These are phyloP conservation scores for Alternaria gaisen DNA, from an alignment of 2,329 filamentous ascomycete genomes.

Conservation along the genomic window DNA sequence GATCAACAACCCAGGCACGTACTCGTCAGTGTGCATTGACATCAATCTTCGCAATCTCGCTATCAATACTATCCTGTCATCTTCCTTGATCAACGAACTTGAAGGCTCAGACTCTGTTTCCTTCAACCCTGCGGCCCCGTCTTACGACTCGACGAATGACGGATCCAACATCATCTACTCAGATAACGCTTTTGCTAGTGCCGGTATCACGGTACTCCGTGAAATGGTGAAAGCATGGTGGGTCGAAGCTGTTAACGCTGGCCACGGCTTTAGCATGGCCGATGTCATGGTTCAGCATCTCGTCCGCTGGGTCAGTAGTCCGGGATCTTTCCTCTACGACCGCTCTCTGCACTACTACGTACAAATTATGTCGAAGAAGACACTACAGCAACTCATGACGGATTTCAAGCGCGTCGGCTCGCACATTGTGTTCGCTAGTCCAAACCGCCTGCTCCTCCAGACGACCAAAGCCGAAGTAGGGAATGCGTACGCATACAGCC, in stretches of 20 bases:
- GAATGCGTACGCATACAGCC: slow-evolving; percentile 94
- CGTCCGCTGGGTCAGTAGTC: slow-evolving; percentile 95
- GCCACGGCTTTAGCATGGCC: slow-evolving; percentile 75
- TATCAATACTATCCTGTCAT: slow-evolving; percentile 97
- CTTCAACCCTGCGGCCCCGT: slow-evolving; percentile 77
- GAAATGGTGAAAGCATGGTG: slow-evolving; percentile 99
- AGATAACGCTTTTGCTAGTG: slow-evolving; percentile 91
- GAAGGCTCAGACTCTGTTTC: slow-evolving; percentile 88
- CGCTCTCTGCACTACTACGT: slow-evolving; percentile 95
- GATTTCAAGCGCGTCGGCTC: slow-evolving; percentile 96
- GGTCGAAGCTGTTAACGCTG: slow-evolving; percentile 89
- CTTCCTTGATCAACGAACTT: slow-evolving; percentile 94
- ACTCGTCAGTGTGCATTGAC: slow-evolving; percentile 95
- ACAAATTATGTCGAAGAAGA: slow-evolving; percentile 97
- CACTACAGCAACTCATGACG: slow-evolving; percentile 94
- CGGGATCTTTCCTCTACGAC: slow-evolving; percentile 94
- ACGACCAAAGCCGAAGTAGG: slow-evolving; percentile 97
- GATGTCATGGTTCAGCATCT: slow-evolving; percentile 98
- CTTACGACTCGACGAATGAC: slow-evolving; percentile 67
- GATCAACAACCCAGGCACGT: slow-evolving; percentile 92
- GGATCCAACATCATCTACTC: slow-evolving; percentile 77
- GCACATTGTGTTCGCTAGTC: slow-evolving; percentile 92
- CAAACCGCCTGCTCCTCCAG: slow-evolving; percentile 88
- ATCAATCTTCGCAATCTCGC: slow-evolving; percentile 91
- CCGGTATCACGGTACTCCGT: slow-evolving; percentile 86